Conservation (phyloP, 139 green algal genomes). For the Chlamydomonas schloesseri region DNA sequence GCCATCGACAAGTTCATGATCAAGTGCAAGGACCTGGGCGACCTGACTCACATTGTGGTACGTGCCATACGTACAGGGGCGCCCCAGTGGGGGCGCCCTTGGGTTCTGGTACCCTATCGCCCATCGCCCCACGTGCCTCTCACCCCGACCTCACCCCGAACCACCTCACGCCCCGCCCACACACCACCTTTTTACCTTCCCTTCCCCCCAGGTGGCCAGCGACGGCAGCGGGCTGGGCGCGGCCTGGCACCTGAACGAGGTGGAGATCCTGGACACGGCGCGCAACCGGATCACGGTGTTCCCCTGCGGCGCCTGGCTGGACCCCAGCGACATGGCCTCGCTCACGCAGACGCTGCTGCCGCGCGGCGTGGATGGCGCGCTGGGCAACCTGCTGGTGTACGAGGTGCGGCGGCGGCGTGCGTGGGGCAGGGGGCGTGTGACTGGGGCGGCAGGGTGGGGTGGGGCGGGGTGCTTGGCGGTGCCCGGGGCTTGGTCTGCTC, state of each 20-base stretch:
- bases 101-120: too few species aligned
- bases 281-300: conserved; percentile 51
- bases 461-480: too few species aligned
- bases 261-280: conserved; percentile 59
- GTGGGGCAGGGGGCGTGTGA: too few species aligned
- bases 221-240: conserved; percentile 63
- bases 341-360: conserved; percentile 57
- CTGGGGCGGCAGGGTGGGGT: too few species aligned
- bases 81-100: too few species aligned
- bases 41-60: conserved; percentile 51
- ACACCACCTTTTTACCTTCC: too few species aligned
- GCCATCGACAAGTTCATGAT: conserved; percentile 65
- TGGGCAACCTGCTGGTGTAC: conserved; percentile 44
- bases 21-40: conserved; percentile 62
- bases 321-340: conserved; percentile 48
- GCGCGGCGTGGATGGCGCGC: conserved; percentile 43
- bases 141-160: too few species aligned
- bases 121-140: too few species aligned
- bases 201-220: conserved; percentile 48
- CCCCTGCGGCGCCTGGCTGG: conserved; percentile 63
- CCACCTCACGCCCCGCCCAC: too few species aligned
- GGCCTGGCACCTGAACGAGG: conserved; percentile 60
- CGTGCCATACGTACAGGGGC: background rate
- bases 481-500: too few species aligned
- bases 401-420: background rate